A percentile compares a stretch with the other conserved stretches of the same genome.
These are phyloP conservation scores for Aspergillus leporis DNA, from an alignment of 495 filamentous ascomycete genomes.

Conservation along the genomic window DNA sequence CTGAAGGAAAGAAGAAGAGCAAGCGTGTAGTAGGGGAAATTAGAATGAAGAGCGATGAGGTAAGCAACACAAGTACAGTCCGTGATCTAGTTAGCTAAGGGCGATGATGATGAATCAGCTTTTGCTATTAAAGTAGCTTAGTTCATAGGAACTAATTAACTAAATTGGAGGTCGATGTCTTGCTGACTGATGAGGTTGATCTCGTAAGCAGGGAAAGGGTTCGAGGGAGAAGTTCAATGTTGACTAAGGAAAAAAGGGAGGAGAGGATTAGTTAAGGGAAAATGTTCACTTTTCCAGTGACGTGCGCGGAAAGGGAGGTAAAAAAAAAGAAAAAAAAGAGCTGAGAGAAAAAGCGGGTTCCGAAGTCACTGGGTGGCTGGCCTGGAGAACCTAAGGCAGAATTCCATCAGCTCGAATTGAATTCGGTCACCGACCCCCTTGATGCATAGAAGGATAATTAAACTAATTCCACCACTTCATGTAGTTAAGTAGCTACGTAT, in stretches of 20 bases:
- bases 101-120: slow-evolving; percentile 18
- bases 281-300: slow-evolving; percentile 3
- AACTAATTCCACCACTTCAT: too few relatives aligned
- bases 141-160: background rate
- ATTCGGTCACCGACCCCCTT: background rate
- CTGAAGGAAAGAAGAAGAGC: slow-evolving; percentile 13
- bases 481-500: too few relatives aligned
- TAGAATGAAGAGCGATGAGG: slow-evolving; percentile 37
- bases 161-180: background rate
- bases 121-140: background rate
- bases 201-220: slow-evolving; percentile 30
- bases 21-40: slow-evolving; percentile 18
- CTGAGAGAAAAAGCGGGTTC: background rate
- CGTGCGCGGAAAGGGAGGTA: background rate
- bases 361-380: background rate
- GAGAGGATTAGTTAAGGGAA: background rate
- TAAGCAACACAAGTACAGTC: slow-evolving; percentile 34
- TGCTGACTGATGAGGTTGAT: slow-evolving; percentile 17
- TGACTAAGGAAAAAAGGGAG: slow-evolving; percentile 21
- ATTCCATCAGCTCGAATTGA: background rate
- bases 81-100: slow-evolving; percentile 30
- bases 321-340: background rate
- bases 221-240: background rate
- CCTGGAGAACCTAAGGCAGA: background rate
- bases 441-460: background rate